phyloP scores from a whole-genome alignment of 768 basidiomycete genomes.

The Coprinopsis cinerea region DNA sequence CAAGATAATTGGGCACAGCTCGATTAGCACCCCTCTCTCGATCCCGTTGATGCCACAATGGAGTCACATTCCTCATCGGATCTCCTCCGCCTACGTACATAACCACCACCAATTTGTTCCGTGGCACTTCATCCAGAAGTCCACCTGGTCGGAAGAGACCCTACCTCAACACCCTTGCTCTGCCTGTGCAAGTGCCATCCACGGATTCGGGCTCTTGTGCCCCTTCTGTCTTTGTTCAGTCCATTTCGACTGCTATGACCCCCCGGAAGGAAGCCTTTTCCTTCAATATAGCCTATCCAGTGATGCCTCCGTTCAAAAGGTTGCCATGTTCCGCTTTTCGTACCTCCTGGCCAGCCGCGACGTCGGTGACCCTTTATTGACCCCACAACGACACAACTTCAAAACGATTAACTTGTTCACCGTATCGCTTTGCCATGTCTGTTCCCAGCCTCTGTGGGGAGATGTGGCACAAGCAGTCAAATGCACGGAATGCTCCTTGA shows the following conservation, averaged over 20 bases:
- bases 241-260: constrained; percentile 77
- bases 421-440: constrained; percentile 63
- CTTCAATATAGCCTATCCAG: constrained; percentile 44
- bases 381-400: constrained; percentile 45
- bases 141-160: constrained; percentile 20
- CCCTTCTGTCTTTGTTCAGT: constrained; percentile 63
- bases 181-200: constrained; percentile 46
- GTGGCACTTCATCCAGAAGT: constrained; percentile 46
- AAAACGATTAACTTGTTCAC: constrained; percentile 62
- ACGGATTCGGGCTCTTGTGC: constrained; percentile 70
- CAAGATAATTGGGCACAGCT: constrained; percentile 57
- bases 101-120: constrained; percentile 62
- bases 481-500: constrained; percentile 56
- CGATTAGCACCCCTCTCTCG: constrained; percentile 50
- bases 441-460: constrained; percentile 73
- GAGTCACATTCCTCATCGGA: not conserved
- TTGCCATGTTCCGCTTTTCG: constrained; percentile 62
- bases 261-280: constrained; percentile 55
- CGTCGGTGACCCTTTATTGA: constrained; percentile 13
- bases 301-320: constrained; percentile 44
- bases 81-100: constrained; percentile 20
- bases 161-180: constrained; percentile 44
- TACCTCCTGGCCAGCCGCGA: constrained; percentile 31
- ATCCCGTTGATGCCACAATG: constrained; percentile 5
- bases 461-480: constrained; percentile 53